Conservation (phyloP, 2,329 filamentous ascomycete species). For the Fusarium azukiicola region DNA sequence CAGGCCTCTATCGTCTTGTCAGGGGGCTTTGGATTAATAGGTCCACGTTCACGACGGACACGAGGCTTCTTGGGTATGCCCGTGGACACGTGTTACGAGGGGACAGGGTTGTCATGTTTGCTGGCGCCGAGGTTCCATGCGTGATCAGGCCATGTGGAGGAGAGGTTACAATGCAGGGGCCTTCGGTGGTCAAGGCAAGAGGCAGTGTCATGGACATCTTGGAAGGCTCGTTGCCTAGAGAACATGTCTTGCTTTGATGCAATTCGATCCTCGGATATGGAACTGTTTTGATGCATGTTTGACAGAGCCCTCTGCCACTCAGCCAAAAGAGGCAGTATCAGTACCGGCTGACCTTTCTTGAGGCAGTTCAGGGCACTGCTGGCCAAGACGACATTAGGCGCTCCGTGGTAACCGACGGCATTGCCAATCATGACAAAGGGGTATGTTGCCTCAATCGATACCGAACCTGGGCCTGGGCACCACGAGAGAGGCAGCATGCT, state of each 20-base stretch:
- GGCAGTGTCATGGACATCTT: neutral
- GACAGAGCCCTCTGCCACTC: no score
- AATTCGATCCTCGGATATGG: neutral
- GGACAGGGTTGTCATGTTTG: neutral
- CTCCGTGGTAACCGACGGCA: no score
- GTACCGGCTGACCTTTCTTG: no score
- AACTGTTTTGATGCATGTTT: no score
- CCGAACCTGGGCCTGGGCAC: no score
- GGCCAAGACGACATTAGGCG: no score
- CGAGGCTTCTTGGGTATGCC: neutral
- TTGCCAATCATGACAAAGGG: no score
- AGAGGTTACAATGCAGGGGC: neutral
- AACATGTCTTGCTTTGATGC: neutral
- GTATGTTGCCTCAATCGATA: no score
- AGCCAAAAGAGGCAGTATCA: no score
- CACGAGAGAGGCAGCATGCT: no score
- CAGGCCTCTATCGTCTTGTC: neutral
- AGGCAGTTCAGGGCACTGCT: no score
- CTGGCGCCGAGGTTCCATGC: neutral
- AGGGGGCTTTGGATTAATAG: neutral
- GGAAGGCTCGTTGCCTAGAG: neutral
- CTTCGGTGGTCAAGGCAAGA: neutral
- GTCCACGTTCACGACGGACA: neutral
- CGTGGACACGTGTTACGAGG: neutral
- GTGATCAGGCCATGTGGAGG: neutral